Conservation (phyloP, 176 grass and related monocot genomes). For the Carex cristatella region DNA sequence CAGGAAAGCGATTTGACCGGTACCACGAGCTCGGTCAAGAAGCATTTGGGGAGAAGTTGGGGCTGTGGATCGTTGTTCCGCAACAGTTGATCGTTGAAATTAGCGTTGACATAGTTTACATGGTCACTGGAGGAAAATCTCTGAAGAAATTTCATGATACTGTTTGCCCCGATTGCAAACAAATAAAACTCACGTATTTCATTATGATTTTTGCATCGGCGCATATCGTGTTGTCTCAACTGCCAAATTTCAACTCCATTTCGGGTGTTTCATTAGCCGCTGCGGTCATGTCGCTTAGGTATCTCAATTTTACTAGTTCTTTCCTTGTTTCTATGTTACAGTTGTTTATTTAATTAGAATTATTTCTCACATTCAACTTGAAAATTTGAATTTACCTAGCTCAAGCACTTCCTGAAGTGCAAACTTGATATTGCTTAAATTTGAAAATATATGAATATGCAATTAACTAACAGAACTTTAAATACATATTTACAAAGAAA, state of each 20-base stretch:
- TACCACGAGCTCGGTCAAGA: slow-evolving; percentile 94
- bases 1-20: slow-evolving; percentile 80
- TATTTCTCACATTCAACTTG: neutral
- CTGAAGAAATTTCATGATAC: slow-evolving; percentile 88
- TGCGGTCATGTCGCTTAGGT: slow-evolving; percentile 86
- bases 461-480: neutral
- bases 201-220: slow-evolving; percentile 83
- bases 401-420: neutral
- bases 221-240: slow-evolving; percentile 76
- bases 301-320: neutral
- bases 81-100: slow-evolving; percentile 82
- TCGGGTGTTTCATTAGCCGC: slow-evolving; percentile 82
- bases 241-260: slow-evolving; percentile 92
- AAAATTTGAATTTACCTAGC: neutral
- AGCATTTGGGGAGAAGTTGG: slow-evolving; percentile 74
- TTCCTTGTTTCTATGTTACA: neutral
- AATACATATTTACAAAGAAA: neutral
- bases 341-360: neutral
- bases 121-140: slow-evolving; percentile 88
- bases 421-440: neutral
- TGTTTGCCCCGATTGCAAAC: slow-evolving; percentile 51
- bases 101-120: slow-evolving; percentile 90
- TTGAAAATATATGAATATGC: neutral
- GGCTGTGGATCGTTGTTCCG: slow-evolving; percentile 79
- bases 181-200: slow-evolving; percentile 74